Base-by-base conservation (phyloP, 2,329 filamentous ascomycete species). In the Venturia carpophila region DNA sequence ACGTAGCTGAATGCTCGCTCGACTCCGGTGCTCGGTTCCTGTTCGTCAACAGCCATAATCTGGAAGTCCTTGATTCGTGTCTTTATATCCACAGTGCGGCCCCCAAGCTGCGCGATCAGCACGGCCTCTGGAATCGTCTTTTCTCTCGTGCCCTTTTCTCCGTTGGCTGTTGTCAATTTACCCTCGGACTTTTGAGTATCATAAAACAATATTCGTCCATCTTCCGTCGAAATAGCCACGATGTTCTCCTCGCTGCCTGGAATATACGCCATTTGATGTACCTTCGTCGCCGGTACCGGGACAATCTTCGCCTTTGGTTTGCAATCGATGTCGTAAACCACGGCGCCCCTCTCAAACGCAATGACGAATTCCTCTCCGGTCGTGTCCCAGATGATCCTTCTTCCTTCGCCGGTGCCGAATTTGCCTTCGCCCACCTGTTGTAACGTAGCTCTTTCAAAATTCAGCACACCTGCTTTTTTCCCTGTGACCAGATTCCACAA, bases 401-500 rank as follows among this genome's bases (percentile, higher is more conserved):
- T 82, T 4, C 92, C 93, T 73, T 97, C 94, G 15, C 93, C 92
- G 56, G 86, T 87, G 56, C 87, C 85, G 74, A 88, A 87, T 74
- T 85, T 86, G 55, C 87, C 84, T 78, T 96, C 91, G 58, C 90
- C 91, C 13, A 89, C 84, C 70, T 89, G 86, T 56, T 84, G 80
- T 63, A 97, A 79, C 71, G 94, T 82, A 0, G 87, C 84, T 66
- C 84, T 82, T 69, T 84, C 84, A 74, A 97, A 97, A 73, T 90
- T 94, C 70, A 99, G 79, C 63, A 96, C 92, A 39, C 92, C 91
- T 0, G 92, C 92, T 79, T 96, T 97, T 79, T 93, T 96, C 19
- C 92, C 94, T 2, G 93, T 97, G 69, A 97, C 92, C 68, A 99
- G 76, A 73, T 99, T 97, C 94, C 94, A 99, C 69, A 97, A 76